phyloP scores from a whole-genome alignment of 495 filamentous ascomycete genomes.

The Aspergillus egyptiacus region DNA sequence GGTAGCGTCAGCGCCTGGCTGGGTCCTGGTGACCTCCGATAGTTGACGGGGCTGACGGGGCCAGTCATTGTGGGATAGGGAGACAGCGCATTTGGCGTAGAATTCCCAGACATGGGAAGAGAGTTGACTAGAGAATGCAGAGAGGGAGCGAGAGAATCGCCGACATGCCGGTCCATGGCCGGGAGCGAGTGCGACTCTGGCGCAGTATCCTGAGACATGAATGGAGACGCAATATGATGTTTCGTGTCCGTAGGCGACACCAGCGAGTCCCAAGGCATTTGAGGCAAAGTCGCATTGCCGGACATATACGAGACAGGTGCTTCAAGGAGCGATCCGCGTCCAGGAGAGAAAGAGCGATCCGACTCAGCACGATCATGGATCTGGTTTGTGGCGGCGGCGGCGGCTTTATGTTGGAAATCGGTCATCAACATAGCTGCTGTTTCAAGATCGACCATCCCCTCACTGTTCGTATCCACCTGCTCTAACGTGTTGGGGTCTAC shows the following conservation, averaged over 20 bases:
- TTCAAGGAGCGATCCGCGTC: conserved; percentile 60
- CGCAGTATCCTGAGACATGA: conserved; percentile 63
- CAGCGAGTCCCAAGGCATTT: conserved; percentile 86
- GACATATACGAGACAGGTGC: conserved; percentile 65
- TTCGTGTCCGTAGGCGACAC: conserved; percentile 63
- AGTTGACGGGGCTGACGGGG: conserved; percentile 65
- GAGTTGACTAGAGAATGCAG: conserved; percentile 65
- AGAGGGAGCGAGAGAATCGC: conserved; percentile 54
- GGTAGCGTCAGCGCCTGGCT: conserved; percentile 58
- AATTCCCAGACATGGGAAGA: conserved; percentile 61
- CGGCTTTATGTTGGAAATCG: conserved; percentile 95
- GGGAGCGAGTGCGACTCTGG: conserved; percentile 55
- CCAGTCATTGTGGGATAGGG: conserved; percentile 70
- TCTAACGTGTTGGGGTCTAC: conserved; percentile 86
- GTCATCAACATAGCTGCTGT: conserved; percentile 98
- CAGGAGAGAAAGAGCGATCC: conserved; percentile 67
- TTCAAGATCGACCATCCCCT: conserved; percentile 95
- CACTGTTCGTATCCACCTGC: conserved; percentile 89
- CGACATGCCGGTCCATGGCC: conserved; percentile 58
- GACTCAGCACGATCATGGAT: conserved; percentile 65
- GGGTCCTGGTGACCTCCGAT: conserved; percentile 60
- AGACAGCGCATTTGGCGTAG: conserved; percentile 74
- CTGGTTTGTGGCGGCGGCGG: conserved; percentile 70
- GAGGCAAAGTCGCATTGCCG: conserved; percentile 72
- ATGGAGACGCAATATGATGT: conserved; percentile 53